Evolutionary conservation across 129 eudicot genomes (phyloP).

Genomic region (Tagetes patula): DNA sequence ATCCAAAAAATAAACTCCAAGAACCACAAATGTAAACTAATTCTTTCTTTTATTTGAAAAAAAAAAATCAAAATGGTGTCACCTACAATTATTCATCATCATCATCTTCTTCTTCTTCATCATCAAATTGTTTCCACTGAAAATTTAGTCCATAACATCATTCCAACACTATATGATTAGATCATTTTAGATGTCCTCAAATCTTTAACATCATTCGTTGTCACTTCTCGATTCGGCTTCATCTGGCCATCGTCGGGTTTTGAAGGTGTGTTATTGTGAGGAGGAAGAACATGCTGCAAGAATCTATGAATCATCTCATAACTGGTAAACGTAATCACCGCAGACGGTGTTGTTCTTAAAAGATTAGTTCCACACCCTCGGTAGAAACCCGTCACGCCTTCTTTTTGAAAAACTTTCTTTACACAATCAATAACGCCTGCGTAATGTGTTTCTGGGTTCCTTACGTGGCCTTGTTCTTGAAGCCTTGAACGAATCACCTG

Average conservation of each 20-base stretch:
- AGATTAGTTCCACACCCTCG: slow-evolving; percentile 98
- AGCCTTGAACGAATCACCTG: slow-evolving; percentile 93
- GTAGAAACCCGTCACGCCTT: slow-evolving; percentile 78
- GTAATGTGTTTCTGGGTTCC: slow-evolving; percentile 52
- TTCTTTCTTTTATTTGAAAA: slow-evolving; percentile 18
- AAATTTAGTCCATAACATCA: neutral
- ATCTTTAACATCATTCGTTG: slow-evolving; percentile 22
- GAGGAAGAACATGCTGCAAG: slow-evolving; percentile 47
- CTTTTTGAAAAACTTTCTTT: slow-evolving; percentile 62
- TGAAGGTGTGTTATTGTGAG: slow-evolving; percentile 34
- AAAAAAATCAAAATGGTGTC: slow-evolving; percentile 21
- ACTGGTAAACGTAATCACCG: slow-evolving; percentile 88
- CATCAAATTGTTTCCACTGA: slow-evolving; percentile 23
- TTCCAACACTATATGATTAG: slow-evolving; percentile 27
- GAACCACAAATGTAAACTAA: slow-evolving; percentile 16
- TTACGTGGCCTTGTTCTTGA: slow-evolving; percentile 88
- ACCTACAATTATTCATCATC: slow-evolving; percentile 41
- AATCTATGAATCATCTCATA: slow-evolving; percentile 90
- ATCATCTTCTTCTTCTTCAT: slow-evolving; percentile 27
- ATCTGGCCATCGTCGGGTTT: slow-evolving; percentile 38
- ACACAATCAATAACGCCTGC: slow-evolving; percentile 86
- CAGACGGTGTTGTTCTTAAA: slow-evolving; percentile 86
- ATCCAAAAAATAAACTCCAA: slow-evolving; percentile 10
- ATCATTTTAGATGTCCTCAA: slow-evolving; percentile 38
- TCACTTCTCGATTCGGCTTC: slow-evolving; percentile 32